Evolutionary conservation across 2,329 filamentous ascomycete genomes (phyloP).

Genomic region (Fusarium abutilonis): DNA sequence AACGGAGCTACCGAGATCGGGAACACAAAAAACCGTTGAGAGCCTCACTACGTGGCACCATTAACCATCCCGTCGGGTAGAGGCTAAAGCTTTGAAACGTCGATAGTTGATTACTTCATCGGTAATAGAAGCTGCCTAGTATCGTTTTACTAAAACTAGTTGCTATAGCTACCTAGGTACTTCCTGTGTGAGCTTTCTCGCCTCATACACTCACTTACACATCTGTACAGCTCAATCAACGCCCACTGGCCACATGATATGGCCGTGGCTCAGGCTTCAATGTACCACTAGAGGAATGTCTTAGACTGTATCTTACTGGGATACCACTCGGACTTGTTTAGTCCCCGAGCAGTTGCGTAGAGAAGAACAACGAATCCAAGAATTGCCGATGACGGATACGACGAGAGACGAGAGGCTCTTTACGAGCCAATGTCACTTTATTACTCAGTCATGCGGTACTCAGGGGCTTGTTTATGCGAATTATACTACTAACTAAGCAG

Average conservation of each 20-base stretch:
- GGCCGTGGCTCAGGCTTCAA: slow-evolving; percentile 10
- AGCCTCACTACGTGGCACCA: slow-evolving; percentile 40
- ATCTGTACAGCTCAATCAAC: slow-evolving; percentile 10
- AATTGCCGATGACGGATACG: slow-evolving; percentile 20
- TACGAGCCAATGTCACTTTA: slow-evolving; percentile 26
- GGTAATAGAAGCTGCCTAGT: neutral
- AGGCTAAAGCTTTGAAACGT: slow-evolving; percentile 11
- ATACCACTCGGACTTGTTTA: slow-evolving; percentile 12
- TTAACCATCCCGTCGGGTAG: slow-evolving; percentile 29
- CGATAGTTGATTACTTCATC: slow-evolving; percentile 5
- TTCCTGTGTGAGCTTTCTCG: slow-evolving; percentile 3
- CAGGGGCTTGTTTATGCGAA: slow-evolving; percentile 24
- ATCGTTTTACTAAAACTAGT: slow-evolving; percentile 12
- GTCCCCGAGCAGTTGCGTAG: slow-evolving; percentile 9
- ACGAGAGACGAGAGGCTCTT: slow-evolving; percentile 4
- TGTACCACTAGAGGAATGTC: slow-evolving; percentile 1
- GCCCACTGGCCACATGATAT: slow-evolving; percentile 16
- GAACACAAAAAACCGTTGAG: slow-evolving; percentile 18
- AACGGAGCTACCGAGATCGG: slow-evolving; percentile 15
- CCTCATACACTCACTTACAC: slow-evolving; percentile 3
- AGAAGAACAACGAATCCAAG: slow-evolving; percentile 26
- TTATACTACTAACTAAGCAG: neutral
- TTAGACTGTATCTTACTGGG: slow-evolving; percentile 1
- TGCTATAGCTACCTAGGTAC: neutral
- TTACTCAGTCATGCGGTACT: slow-evolving; percentile 20